Base-by-base conservation (phyloP, 1,284 basidiomycete species). In the Chalciporus sp. region DNA sequence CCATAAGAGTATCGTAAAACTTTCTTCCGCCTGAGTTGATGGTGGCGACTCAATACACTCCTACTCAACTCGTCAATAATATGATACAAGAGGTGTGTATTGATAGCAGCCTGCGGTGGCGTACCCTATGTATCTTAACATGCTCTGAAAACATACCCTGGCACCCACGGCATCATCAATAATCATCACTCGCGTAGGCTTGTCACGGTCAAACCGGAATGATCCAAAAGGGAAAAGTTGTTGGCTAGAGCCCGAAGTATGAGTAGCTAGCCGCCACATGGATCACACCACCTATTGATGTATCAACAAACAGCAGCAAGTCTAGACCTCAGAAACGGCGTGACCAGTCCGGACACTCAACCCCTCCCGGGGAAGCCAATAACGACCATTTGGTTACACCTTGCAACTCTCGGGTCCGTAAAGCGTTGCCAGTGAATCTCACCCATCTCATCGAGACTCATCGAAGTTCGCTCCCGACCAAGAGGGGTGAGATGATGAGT, bases 241-340 rank as follows among this genome's bases (percentile, higher is more conserved):
- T 7, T 37, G 4, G n/a, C 2, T n/a, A 3, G 7, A 41, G 39
- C 27, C 35, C 41, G 40, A 42, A 41, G 40, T 29, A 42, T 56
- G 56, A 53, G 53, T 10, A 41, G 16, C 33, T 14, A 23, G 33
- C 33, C 16, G 29, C 45, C 41, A 47, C 42, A 58, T 20, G 11
- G 56, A 68, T 65, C 64, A 66, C 66, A 66, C 65, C 67, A 59
- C 63, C 23, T 64, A 69, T 68, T 69, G 55, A 70, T 47, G 43
- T 49, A 56, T 55, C 52, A n/a, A n/a, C 52, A 47, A 20, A 42
- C 43, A n/a, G 42, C 26, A 42, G 14, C 11, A 16, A 40, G 48
- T n/a, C 65, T 47, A 53, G 66, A 41, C 42, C 37, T 19, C 29
- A 46, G 46, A 39, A 28, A 23, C 29, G 9, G 47, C 11, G 31